Evolutionary conservation across 2,329 filamentous ascomycete genomes (phyloP).

Genomic region (Nemania sp.): DNA sequence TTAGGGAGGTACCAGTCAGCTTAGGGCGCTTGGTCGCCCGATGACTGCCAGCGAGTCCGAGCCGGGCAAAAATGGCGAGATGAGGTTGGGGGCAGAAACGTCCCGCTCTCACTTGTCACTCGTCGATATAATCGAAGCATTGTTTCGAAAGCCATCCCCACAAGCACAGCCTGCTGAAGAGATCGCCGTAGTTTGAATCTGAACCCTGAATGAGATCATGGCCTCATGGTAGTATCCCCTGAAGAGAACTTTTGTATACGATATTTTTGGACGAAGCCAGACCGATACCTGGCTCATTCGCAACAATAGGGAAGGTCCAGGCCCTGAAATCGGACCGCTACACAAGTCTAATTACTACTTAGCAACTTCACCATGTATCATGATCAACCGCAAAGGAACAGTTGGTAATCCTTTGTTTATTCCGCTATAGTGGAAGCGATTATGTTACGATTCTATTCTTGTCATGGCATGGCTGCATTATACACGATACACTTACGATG

Average conservation of each 20-base stretch:
- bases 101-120: neutral
- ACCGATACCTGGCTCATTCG: no score
- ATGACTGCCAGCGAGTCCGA: neutral
- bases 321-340: no score
- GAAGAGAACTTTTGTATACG: neutral
- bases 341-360: neutral
- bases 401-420: neutral
- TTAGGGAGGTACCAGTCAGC: neutral
- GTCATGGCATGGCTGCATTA: neutral
- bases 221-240: no score
- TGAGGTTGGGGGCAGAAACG: slow-evolving; percentile 11
- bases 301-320: no score
- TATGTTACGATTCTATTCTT: slow-evolving; percentile 17
- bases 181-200: neutral
- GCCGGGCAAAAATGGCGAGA: slow-evolving; percentile 1
- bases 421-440: neutral
- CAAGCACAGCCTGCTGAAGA: slow-evolving; percentile 5
- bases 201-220: neutral
- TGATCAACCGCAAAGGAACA: no score
- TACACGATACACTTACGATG: no score
- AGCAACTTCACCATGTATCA: neutral
- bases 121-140: neutral
- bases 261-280: slow-evolving; percentile 1
- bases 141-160: neutral
- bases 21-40: neutral